Evolutionary conservation across 495 filamentous ascomycete species (phyloP).

Genomic region (Aspergillus taichungensis): DNA sequence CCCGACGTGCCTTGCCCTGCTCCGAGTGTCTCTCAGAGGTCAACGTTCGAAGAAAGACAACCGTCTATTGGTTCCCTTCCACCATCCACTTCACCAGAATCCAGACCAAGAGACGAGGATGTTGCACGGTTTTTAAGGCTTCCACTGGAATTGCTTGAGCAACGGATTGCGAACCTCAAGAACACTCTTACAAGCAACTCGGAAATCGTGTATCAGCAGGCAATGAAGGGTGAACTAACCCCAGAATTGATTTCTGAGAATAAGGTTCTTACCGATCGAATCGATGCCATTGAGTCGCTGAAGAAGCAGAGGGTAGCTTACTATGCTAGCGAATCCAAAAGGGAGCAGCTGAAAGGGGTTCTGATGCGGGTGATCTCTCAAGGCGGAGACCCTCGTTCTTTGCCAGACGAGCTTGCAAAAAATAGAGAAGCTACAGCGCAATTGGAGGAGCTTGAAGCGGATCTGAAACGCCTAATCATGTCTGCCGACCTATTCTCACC

Average conservation of each 20-base stretch:
- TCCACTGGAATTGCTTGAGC: constrained; percentile 12
- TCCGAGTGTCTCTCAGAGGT: background rate
- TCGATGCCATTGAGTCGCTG: constrained; percentile 27
- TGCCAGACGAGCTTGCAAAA: constrained; percentile 28
- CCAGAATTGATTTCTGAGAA: constrained; percentile 32
- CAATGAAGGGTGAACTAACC: constrained; percentile 31
- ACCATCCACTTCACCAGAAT: constrained; percentile 11
- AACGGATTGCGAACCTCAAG: constrained; percentile 15
- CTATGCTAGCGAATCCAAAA: constrained; percentile 17
- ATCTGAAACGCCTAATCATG: constrained; percentile 23
- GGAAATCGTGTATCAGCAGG: constrained; percentile 29
- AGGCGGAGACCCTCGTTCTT: constrained; percentile 23
- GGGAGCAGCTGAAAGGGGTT: constrained; percentile 22
- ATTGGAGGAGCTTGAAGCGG: constrained; percentile 22
- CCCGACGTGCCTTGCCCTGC: background rate
- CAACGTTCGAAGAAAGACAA: too few relatives aligned
- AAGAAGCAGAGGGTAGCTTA: constrained; percentile 21
- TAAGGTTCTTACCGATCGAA: constrained; percentile 22
- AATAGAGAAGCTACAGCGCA: constrained; percentile 27
- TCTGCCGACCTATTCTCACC: constrained; percentile 12
- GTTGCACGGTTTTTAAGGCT: constrained; percentile 25
- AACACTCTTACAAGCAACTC: constrained; percentile 28
- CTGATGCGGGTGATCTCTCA: constrained; percentile 28
- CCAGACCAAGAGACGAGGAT: constrained; percentile 12
- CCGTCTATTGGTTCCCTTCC: background rate